Base-by-base conservation (phyloP, 139 green algal genomes). In the Chlamydomonas incerta region DNA sequence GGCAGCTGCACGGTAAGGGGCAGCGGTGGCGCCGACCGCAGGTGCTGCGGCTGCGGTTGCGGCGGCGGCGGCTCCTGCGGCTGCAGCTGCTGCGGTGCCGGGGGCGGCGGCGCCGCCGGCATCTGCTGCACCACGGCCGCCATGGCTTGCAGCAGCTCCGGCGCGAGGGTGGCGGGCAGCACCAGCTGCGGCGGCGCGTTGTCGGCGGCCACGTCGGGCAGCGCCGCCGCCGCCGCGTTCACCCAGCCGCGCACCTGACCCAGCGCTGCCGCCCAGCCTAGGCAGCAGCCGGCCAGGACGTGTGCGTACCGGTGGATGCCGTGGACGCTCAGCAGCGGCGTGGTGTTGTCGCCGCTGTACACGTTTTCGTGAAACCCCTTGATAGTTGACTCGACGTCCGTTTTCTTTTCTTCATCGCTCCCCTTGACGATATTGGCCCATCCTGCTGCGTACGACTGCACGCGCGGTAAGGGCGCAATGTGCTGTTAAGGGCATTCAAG, bases 201-300 rank as follows among this genome's bases (percentile, higher is more conserved):
- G 11, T 8, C 24, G 34, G 6, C 46, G 3, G 3, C 62, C 35
- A 65, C 79, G 5, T 33, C 31, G 8, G n/a, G 31, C 28, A 31
- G 50, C 31, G 50, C 8, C 2, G 8, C 47, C n/a, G 3, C 65
- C 28, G 66, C 63, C 20, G 79, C 79, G 21, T 4, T 10, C 47
- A 68, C 37, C 79, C 79, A 85, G 21, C 0, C 26, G 20, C 9
- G 47, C 79, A 85, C 18, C 21, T 69, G 47, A 23, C n/a, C 9
- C 50, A 85, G 50, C 65, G 67, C 79, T 21, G 58, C n/a, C n/a
- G 68, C 52, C 79, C 79, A 85, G 65, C 79, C 79, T 47, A 85
- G 66, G 14, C 6, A 31, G 46, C 79, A 85, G 14, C 31, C 33
- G n/a, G 33, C 65, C 31, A 85, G 9, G 79, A 57, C 57, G 23